Base-by-base conservation (phyloP, 2,329 filamentous ascomycete genomes). In the Pseudogymnoascus sp. region DNA sequence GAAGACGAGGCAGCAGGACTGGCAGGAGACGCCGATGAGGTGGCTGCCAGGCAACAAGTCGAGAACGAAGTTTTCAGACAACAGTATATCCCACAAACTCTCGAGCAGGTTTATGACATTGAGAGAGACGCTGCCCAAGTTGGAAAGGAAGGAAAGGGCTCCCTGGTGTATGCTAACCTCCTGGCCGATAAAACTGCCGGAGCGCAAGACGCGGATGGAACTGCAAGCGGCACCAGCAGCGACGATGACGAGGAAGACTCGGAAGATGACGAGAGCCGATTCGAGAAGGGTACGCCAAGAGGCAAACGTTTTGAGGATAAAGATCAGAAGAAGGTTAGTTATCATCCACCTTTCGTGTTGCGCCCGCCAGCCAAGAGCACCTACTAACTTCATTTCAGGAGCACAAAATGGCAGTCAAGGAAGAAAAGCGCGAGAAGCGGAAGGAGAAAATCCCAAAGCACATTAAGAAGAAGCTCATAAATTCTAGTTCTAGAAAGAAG, bases 361-460 rank as follows among this genome's bases (percentile, higher is more conserved):
- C 26, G 7, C 47, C n/a, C 19, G 8, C 29, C 44, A 5, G 8
- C n/a, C 29, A 11, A 31, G 10, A 4, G 13, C 29, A 50, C 50
- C 64, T 21, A 66, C 72, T 72, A 62, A 75, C 71, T 66, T 50
- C 10, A 59, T 63, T 6, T 21, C 31, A 72, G 68, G 86, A 85
- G 68, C 95, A 97, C 75, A 99, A 99, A 75, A 84, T 86, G 74
- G 88, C 89, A 1, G 89, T 97, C 69, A 99, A 97, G 78, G 93
- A 97, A 72, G 93, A 93, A 71, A 97, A 96, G 79, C 86, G 91
- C 37, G 93, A 97, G 75, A 92, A 96, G 79, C 81, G 95, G 65
- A 91, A 93, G 75, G 89, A 90, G 3, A 99, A 99, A 81, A 96
- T 99, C 77, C 93, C 95, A 0, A 99, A 99, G 78, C 86, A 96